Base-by-base conservation (phyloP, 768 basidiomycete genomes). In the Lactarius deliciosus region DNA sequence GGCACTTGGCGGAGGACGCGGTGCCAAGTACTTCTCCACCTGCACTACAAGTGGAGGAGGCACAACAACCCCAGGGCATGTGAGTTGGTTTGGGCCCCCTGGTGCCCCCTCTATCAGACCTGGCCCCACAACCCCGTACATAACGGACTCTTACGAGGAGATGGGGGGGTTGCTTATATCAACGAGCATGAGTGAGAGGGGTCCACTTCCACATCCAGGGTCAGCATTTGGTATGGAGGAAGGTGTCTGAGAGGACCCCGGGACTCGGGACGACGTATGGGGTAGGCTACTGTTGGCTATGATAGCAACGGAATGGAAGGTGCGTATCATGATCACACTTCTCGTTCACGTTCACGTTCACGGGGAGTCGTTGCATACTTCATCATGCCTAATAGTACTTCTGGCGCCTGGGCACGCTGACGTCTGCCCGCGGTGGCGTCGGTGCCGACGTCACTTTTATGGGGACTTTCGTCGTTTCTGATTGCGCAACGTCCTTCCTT, bases 261-360 rank as follows among this genome's bases (percentile, higher is more conserved):
- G 50, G 5, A 53, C n/a, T 53, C 25, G 22, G 47, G 22, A 13
- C 5, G 25, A 22, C 25, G 16, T 16, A 41, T 7, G 16, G 15
- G 5, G 40, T 41, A n/a, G 41, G 41, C 41, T 41, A 6, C 41
- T 18, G 41, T 41, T 40, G 10, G 50, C 22, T 25, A 10, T 22
- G 47, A 22, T 50, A 53, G 50, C 22, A 53, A 53, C 50, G 50
- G 50, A 53, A 53, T 53, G 50, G 50, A 53, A 53, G 50, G 50
- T 53, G 50, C 50, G 50, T 53, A 25, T 53, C 50, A 53, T 16
- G 22, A 11, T 50, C 22, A 22, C 22, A 6, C 2, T 11, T 13
- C n/a, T 5, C 10, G 45, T 13, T 50, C 22, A 13, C 47, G 22
- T 50, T 50, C 47, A 11, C 45, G 45, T 47, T 50, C n/a, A 22